Evolutionary conservation across 2,329 filamentous ascomycete genomes (phyloP).

Genomic region (Colletotrichum eleusines): DNA sequence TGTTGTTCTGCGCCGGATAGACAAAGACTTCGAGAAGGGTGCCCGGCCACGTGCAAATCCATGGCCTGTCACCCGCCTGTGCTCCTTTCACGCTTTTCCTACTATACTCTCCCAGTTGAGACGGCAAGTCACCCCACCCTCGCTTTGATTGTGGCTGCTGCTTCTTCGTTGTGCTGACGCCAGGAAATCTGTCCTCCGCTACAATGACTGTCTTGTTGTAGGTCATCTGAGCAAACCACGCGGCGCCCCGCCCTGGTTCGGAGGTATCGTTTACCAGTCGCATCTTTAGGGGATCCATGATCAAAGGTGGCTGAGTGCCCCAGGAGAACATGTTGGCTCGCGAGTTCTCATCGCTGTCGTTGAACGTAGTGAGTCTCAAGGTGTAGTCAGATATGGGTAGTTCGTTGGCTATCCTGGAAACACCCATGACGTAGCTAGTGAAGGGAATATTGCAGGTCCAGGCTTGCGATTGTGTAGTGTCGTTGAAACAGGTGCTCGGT

Average conservation of each 20-base stretch:
- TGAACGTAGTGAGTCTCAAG: slow-evolving; percentile 54
- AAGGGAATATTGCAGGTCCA: slow-evolving; percentile 73
- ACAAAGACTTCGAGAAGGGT: slow-evolving; percentile 69
- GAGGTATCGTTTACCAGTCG: slow-evolving; percentile 65
- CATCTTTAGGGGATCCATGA: slow-evolving; percentile 55
- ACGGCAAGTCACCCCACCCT: slow-evolving; percentile 22
- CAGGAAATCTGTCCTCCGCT: slow-evolving; percentile 55
- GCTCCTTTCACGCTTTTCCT: slow-evolving; percentile 53
- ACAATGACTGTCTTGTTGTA: slow-evolving; percentile 71
- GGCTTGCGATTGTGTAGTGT: slow-evolving; percentile 65
- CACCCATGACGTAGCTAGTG: slow-evolving; percentile 58
- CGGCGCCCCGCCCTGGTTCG: slow-evolving; percentile 63
- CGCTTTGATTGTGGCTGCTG: slow-evolving; percentile 46
- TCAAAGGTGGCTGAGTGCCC: slow-evolving; percentile 65
- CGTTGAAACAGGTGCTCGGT: slow-evolving; percentile 68
- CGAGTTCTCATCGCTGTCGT: slow-evolving; percentile 51
- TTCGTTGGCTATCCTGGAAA: slow-evolving; percentile 49
- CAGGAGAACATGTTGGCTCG: slow-evolving; percentile 51
- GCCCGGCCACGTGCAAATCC: slow-evolving; percentile 70
- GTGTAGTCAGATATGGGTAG: slow-evolving; percentile 55
- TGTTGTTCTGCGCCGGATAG: slow-evolving; percentile 66
- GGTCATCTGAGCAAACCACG: slow-evolving; percentile 64
- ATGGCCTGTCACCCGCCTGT: slow-evolving; percentile 63
- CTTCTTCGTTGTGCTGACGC: slow-evolving; percentile 38
- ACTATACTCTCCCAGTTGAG: slow-evolving; percentile 48